A percentile compares a stretch with the other conserved stretches of the same genome.
These are phyloP conservation scores for Volutella citrinella DNA, from an alignment of 2,329 filamentous ascomycete genomes.

Conservation along the genomic window DNA sequence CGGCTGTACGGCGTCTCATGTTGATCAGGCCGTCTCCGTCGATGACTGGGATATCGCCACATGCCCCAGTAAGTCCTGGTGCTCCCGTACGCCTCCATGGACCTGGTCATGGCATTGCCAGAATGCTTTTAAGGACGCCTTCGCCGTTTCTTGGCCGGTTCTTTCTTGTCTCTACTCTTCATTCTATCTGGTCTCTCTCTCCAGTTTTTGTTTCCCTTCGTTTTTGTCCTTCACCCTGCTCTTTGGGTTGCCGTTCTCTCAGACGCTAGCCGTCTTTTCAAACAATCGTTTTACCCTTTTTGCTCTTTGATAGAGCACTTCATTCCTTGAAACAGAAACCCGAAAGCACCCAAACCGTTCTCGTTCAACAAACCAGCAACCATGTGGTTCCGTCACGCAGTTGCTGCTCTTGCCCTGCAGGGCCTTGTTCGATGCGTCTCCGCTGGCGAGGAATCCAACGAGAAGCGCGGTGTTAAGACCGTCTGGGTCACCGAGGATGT, in stretches of 20 bases:
- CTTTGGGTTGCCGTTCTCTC: conserved; percentile 24
- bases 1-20: too few species aligned
- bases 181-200: conserved; percentile 15
- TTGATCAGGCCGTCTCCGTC: too few species aligned
- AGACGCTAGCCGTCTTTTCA: conserved; percentile 25
- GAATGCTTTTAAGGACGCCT: conserved; percentile 12
- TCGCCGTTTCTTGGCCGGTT: conserved; percentile 8
- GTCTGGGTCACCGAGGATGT: conserved; percentile 4
- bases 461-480: conserved; percentile 11
- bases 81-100: too few species aligned
- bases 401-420: conserved; percentile 24
- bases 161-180: conserved; percentile 9
- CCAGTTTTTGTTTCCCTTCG: conserved; percentile 16
- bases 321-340: conserved; percentile 21
- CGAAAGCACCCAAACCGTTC: too few species aligned
- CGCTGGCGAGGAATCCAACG: conserved; percentile 15
- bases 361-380: conserved; percentile 2
- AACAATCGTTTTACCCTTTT: conserved; percentile 13
- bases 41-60: too few species aligned
- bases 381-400: conserved; percentile 22
- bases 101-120: conserved; percentile 1
- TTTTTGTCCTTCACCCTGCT: conserved; percentile 22
- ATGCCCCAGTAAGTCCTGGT: too few species aligned
- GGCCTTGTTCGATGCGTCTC: conserved; percentile 17
- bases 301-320: conserved; percentile 27